Conservation (phyloP, 1,284 basidiomycete genomes). For the Athelia psychrophila region DNA sequence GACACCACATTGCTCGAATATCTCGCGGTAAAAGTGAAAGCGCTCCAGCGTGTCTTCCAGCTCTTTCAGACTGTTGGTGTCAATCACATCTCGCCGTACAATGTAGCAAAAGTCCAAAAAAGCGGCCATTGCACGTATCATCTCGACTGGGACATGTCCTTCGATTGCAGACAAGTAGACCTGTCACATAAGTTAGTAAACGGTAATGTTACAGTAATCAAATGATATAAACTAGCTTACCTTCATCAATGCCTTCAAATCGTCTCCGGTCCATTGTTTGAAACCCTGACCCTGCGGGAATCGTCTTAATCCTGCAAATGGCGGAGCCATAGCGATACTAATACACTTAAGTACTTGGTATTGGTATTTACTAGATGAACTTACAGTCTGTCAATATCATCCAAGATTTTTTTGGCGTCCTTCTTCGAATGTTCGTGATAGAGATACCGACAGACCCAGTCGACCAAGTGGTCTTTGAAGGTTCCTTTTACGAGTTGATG, state of each 20-base stretch:
- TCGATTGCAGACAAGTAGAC: constrained; percentile 9
- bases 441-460: constrained; percentile 8
- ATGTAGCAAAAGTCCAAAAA: constrained; percentile 16
- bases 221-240: neutral
- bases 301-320: constrained; percentile 1
- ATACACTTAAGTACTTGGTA: neutral
- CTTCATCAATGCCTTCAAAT: constrained; percentile 24
- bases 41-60: neutral
- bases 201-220: neutral
- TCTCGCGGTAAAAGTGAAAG: constrained; percentile 8
- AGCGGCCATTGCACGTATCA: constrained; percentile 8
- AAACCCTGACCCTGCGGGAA: constrained; percentile 10
- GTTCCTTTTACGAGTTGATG: constrained; percentile 17
- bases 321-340: constrained; percentile 5
- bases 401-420: neutral
- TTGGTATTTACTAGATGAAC: constrained; percentile 7
- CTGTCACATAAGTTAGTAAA: constrained; percentile 3
- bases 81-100: constrained; percentile 6
- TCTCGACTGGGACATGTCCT: constrained; percentile 4
- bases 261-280: constrained; percentile 28
- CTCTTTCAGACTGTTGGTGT: neutral
- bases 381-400: constrained; percentile 1
- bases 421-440: constrained; percentile 1
- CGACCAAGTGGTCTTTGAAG: constrained; percentile 16
- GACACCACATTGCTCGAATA: constrained; percentile 6